Evolutionary conservation across 176 grass and related monocot genomes (phyloP), one percentile per base, ranked within the genome.

Genomic region (Oryza australiensis): DNA sequence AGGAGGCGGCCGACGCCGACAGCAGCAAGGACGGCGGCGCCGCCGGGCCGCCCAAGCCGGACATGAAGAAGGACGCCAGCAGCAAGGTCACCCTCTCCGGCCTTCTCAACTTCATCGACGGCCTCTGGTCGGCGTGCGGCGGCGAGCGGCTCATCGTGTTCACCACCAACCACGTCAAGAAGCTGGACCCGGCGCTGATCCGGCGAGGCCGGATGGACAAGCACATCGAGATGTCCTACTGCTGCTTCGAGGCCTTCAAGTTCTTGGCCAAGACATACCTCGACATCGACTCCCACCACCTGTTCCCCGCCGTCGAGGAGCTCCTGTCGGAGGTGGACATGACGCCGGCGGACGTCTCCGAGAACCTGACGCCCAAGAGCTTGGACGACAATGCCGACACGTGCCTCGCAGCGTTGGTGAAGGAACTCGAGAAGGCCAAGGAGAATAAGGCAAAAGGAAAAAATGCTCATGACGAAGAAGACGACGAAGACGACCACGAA

Each of bases 211-310:
- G 92, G 4, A 94, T 92, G 92, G 92, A 94, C 84, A 94, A 92
- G 74, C 92, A 87, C 74, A 88, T 94, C 70, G 85, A 94, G 87
- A 92, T 92, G 92, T 94, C 87, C 5, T 94, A 89, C 82, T 94
- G 92, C 81, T 4, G 82, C 57, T 89, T 80, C 40, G 78, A 85
- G 32, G 87, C 84, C 0, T 91, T 91, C 64, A 80, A 85, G 89
- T 83, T 91, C 77, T 72, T 94, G 1, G 84, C 87, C n/a, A 87
- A 79, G 37, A 86, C 49, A 68, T 89, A 94, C 83, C 76, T 91
- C 23, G 62, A 73, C 3, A 28, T 91, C 0, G 79, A 82, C 41
- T 3, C 14, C 0, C 85, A 86, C 41, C 22, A 16, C 27, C 20
- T 71, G 13, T 91, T 91, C 80, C 68, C 8, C 11, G 0, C n/a